phyloP scores from a whole-genome alignment of 2,329 filamentous ascomycete genomes.

The Cladophialophora yegresii region DNA sequence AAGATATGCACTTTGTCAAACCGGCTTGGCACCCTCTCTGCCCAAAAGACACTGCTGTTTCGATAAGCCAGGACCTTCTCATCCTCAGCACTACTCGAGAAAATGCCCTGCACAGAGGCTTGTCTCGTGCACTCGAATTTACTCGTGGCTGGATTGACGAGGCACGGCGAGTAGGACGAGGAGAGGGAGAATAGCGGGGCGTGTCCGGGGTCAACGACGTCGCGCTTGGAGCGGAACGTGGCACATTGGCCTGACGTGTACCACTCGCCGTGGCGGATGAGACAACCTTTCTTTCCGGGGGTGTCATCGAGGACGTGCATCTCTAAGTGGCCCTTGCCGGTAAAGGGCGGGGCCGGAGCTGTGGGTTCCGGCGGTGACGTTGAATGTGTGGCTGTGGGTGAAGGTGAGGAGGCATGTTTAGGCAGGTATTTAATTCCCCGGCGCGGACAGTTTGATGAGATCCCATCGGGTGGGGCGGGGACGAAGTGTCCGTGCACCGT shows the following conservation, averaged over 20 bases:
- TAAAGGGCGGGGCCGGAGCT: slow-evolving; percentile 48
- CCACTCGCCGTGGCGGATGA: slow-evolving; percentile 69
- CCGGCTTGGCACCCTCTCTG: slow-evolving; percentile 25
- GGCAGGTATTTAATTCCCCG: slow-evolving; percentile 66
- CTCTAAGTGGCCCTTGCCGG: slow-evolving; percentile 63
- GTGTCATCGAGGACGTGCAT: slow-evolving; percentile 47
- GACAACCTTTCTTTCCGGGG: slow-evolving; percentile 56
- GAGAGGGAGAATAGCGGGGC: slow-evolving; percentile 54
- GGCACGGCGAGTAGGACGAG: slow-evolving; percentile 62
- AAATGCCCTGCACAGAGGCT: slow-evolving; percentile 46
- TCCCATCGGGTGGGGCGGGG: slow-evolving; percentile 50
- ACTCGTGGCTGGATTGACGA: slow-evolving; percentile 49
- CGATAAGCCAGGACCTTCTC: slow-evolving; percentile 23
- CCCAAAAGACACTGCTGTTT: slow-evolving; percentile 30
- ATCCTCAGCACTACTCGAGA: slow-evolving; percentile 15
- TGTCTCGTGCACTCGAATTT: slow-evolving; percentile 58
- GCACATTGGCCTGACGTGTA: slow-evolving; percentile 68
- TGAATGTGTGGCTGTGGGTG: not conserved
- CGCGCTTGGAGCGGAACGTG: slow-evolving; percentile 59
- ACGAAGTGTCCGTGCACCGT: slow-evolving; percentile 50
- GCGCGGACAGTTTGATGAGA: slow-evolving; percentile 63
- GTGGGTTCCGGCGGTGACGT: slow-evolving; percentile 35
- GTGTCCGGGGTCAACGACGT: slow-evolving; percentile 41
- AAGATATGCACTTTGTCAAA: slow-evolving; percentile 34
- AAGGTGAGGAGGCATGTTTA: slow-evolving; percentile 48